A percentile compares a stretch with the other conserved stretches of the same genome.
These are phyloP conservation scores for Gorgonomyces haynaldii DNA, from an alignment of 192 early-diverging fungal species.

Conservation along the genomic window DNA sequence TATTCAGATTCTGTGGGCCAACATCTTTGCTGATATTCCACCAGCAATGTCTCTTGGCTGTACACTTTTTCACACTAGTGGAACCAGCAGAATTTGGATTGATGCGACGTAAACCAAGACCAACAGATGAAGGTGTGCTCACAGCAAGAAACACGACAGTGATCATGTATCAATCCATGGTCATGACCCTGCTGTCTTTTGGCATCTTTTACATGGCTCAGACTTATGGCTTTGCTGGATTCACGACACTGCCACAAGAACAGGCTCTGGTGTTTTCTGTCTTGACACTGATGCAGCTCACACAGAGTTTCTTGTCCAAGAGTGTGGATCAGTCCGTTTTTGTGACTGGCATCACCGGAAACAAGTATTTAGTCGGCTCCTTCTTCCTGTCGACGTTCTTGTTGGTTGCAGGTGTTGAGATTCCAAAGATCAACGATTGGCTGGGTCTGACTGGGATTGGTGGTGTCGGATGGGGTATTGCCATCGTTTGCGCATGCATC, in stretches of 20 bases:
- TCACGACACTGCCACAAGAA: constrained; percentile 22
- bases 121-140: constrained; percentile 63
- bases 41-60: constrained; percentile 84
- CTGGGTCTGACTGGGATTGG: constrained; percentile 24
- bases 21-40: constrained; percentile 95
- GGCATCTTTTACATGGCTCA: constrained; percentile 19
- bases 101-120: constrained; percentile 73
- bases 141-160: constrained; percentile 45
- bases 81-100: constrained; percentile 78
- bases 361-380: constrained; percentile 69
- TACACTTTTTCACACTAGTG: constrained; percentile 24
- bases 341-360: constrained; percentile 58
- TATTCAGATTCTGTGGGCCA: constrained; percentile 93
- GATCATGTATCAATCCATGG: constrained; percentile 64
- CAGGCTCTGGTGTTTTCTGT: constrained; percentile 62
- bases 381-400: constrained; percentile 56
- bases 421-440: constrained; percentile 44
- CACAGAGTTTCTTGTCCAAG: constrained; percentile 76
- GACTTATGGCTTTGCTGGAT: constrained; percentile 11
- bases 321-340: constrained; percentile 64
- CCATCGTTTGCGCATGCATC: constrained; percentile 24
- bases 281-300: constrained; percentile 77
- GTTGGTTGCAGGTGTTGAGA: constrained; percentile 70
- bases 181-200: constrained; percentile 48
- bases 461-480: constrained; percentile 29